Base-by-base conservation (phyloP, 1,284 basidiomycete genomes). In the Trametes sp. region DNA sequence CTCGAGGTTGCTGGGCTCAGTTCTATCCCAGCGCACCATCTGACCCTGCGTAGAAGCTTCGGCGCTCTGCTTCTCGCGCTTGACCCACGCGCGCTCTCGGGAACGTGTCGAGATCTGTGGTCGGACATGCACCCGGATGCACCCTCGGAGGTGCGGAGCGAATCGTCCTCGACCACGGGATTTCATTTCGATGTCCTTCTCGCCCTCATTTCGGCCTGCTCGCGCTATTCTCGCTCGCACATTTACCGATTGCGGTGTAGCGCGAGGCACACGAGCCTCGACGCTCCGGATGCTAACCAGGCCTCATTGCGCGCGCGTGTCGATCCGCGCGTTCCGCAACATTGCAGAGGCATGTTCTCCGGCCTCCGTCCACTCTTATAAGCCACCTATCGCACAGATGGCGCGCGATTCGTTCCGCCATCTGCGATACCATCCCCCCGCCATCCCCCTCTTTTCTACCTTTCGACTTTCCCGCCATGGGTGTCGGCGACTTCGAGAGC, bases 221-320 rank as follows among this genome's bases (percentile, higher is more conserved):
- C 45, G 59, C 21, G 35, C 44, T n/a, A 35, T 49, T 46, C 46
- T 42, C 59, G 45, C 59, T 24, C 49, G 35, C 53, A 49, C 23
- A 31, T 59, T 23, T 29, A 33, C 51, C 35, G 14, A 54, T 49
- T 38, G 35, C 52, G 52, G 45, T 50, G 59, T 49, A 42, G 52
- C 58, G 52, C 38, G 58, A 59, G 58, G 60, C 50, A 49, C 66
- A 51, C 58, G 35, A 59, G 58, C 53, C 59, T 64, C 66, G 66
- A 57, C 31, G 46, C 26, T 38, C 58, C 66, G 58, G 54, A 51
- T 59, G 60, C 57, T 54, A 59, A 61, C 59, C 63, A 62, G 62
- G 63, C 66, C 66, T 68, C 66, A 55, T 68, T 65, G 63, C 59
- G 24, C 33, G 48, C 62, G 62, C 66, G 42, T 65, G 66, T 55